Evolutionary conservation across 495 filamentous ascomycete species (phyloP).

Genomic region (Penicillium turbatum): DNA sequence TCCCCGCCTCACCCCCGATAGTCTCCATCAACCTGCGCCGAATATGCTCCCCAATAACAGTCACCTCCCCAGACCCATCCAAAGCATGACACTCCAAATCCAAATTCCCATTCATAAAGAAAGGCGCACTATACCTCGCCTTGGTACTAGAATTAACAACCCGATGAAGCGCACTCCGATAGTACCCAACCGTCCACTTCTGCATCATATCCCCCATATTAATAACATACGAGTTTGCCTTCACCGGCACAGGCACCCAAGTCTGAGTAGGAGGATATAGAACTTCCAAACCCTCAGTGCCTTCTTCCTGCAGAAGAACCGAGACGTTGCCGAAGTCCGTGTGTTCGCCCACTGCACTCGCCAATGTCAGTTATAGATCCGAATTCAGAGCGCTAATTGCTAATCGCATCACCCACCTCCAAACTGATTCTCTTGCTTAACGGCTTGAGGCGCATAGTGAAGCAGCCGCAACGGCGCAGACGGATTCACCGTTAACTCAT

Average conservation of each 20-base stretch:
- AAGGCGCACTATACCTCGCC: constrained; percentile 16
- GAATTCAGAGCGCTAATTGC: too few relatives aligned
- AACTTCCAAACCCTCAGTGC: constrained; percentile 14
- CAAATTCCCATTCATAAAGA: constrained; percentile 15
- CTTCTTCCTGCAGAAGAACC: constrained; percentile 30
- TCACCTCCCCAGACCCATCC: not conserved
- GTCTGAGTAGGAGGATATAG: not conserved
- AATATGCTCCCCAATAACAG: constrained; percentile 6
- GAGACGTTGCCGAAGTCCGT: constrained; percentile 35
- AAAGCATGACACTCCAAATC: not conserved
- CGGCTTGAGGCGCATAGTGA: constrained; percentile 32
- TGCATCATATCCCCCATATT: constrained; percentile 26
- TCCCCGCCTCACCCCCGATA: not conserved
- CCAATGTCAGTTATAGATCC: too few relatives aligned
- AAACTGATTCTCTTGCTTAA: constrained; percentile 4
- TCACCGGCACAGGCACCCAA: constrained; percentile 20
- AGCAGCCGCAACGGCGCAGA: constrained; percentile 29
- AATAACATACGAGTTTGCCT: constrained; percentile 18
- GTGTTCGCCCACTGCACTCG: constrained; percentile 28
- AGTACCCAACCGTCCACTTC: constrained; percentile 15
- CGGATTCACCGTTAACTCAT: constrained; percentile 2
- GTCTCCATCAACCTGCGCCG: constrained; percentile 4
- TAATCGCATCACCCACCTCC: too few relatives aligned
- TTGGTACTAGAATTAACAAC: constrained; percentile 12
- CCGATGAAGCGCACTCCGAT: constrained; percentile 17